Evolutionary conservation across 1,284 basidiomycete genomes (phyloP), one percentile per base, ranked within the genome.

Genomic region (Fereydounia khargensis): DNA sequence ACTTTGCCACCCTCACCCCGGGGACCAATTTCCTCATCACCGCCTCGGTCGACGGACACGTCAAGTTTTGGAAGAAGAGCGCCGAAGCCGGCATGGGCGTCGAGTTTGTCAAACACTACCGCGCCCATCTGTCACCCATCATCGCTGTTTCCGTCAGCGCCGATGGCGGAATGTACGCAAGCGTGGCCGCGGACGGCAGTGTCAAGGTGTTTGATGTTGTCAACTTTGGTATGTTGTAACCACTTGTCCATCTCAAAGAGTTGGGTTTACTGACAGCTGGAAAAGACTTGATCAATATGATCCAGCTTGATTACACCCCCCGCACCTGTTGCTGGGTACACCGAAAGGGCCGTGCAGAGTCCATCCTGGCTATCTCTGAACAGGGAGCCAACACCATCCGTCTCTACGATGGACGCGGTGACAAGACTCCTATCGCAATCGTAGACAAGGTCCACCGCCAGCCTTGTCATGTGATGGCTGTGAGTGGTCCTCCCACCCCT

Each of bases 241-340:
- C n/a, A n/a, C 23, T 24, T 20, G 31, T 19, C 22, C 23, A 22
- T 41, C 48, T 35, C 39, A 28, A 23, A 14, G 20, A 35, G 27
- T 1, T 13, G 16, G 17, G 24, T 31, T 37, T 42, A 17, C 30
- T 36, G 19, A 16, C 27, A 95, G 91, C n/a, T n/a, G n/a, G n/a
- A n/a, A n/a, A n/a, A n/a, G n/a, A 98, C 77, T 95, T 98, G 88
- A 98, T 98, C 76, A 98, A 97, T 76, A 97, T 97, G 79, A 83
- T 99, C 55, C 89, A 90, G 69, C 80, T 99, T 6, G 55, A 53
- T 11, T 67, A 46, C 55, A 66, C 48, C 30, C 61, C 49, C 5
- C 41, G 64, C 6, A 50, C 59, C 0, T 21, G 49, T 13, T 55
- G 49, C 71, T 98, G 92, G 94, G 86, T 97, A 4, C 94, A 97